phyloP scores from a whole-genome alignment of 164 flowering plant species.

The Aristolochia californica region DNA sequence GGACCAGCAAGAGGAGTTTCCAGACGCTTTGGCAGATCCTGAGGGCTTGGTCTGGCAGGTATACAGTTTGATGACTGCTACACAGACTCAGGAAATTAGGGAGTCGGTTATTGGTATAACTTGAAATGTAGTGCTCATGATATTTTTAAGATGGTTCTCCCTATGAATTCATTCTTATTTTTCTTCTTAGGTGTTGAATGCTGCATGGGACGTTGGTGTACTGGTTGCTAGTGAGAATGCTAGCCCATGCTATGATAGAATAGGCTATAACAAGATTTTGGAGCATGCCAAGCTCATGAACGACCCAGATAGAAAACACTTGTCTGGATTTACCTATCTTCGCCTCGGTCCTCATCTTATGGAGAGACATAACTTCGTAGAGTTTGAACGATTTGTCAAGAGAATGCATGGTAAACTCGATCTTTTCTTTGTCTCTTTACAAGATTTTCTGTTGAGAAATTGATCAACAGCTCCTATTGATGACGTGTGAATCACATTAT shows the following conservation, averaged over 20 bases:
- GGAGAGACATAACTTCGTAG: conserved; percentile 57
- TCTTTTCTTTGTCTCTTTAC: background rate
- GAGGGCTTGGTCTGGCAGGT: conserved; percentile 93
- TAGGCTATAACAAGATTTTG: conserved; percentile 65
- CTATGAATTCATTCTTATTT: background rate
- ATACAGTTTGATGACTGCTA: background rate
- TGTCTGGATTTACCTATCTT: conserved; percentile 63
- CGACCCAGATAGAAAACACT: conserved; percentile 80
- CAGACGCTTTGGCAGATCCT: conserved; percentile 66
- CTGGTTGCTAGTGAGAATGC: conserved; percentile 67
- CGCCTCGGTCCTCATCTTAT: conserved; percentile 54
- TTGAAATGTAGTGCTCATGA: background rate
- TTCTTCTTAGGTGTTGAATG: conserved; percentile 57
- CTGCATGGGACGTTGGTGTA: conserved; percentile 76
- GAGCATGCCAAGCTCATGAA: conserved; percentile 63
- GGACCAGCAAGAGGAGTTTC: conserved; percentile 43
- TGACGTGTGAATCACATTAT: background rate
- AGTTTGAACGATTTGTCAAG: conserved; percentile 74
- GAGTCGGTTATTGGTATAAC: too few species aligned
- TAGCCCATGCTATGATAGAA: conserved; percentile 60
- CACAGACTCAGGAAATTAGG: background rate
- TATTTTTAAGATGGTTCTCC: background rate
- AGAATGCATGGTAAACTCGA: conserved; percentile 74
- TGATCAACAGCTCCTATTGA: background rate
- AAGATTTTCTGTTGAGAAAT: background rate